Evolutionary conservation across 768 basidiomycete species (phyloP).

Genomic region (Rubroboletus pulcherrimus): DNA sequence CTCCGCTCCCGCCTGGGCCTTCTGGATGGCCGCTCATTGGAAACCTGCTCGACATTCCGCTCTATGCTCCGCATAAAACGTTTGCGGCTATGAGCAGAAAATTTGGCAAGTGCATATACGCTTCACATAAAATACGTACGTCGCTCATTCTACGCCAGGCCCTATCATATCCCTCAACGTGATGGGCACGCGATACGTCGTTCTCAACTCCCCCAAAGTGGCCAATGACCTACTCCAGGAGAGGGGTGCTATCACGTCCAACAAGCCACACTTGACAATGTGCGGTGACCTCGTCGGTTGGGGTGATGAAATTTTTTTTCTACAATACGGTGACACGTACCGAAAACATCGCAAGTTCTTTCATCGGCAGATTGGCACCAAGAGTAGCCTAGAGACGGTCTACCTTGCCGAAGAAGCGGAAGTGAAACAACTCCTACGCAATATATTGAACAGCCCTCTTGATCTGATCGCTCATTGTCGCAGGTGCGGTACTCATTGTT

Average conservation of each 20-base stretch:
- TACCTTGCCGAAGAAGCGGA: slow-evolving; percentile 2
- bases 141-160: slow-evolving; percentile 16
- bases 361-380: slow-evolving; percentile 7
- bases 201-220: slow-evolving; percentile 45
- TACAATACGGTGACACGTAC: slow-evolving; percentile 7
- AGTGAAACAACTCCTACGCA: slow-evolving; percentile 1
- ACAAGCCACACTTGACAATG: slow-evolving; percentile 11
- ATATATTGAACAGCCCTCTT: slow-evolving; percentile 1
- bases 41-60: slow-evolving; percentile 55
- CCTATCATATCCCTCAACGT: slow-evolving; percentile 15
- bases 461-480: slow-evolving; percentile 3
- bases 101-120: slow-evolving; percentile 39
- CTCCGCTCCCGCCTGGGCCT: slow-evolving; percentile 11
- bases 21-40: slow-evolving; percentile 41
- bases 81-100: slow-evolving; percentile 37
- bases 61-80: slow-evolving; percentile 45
- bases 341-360: slow-evolving; percentile 8
- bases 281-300: slow-evolving; percentile 22
- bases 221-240: slow-evolving; percentile 12
- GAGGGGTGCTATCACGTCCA: not conserved
- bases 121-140: not conserved
- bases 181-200: slow-evolving; percentile 43
- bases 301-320: not conserved
- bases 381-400: slow-evolving; percentile 1
- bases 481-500: not conserved